These are phyloP conservation scores for Globisporangium echinulatum DNA, from an alignment of 352 stramenopile genomes.

Conservation along the genomic window DNA sequence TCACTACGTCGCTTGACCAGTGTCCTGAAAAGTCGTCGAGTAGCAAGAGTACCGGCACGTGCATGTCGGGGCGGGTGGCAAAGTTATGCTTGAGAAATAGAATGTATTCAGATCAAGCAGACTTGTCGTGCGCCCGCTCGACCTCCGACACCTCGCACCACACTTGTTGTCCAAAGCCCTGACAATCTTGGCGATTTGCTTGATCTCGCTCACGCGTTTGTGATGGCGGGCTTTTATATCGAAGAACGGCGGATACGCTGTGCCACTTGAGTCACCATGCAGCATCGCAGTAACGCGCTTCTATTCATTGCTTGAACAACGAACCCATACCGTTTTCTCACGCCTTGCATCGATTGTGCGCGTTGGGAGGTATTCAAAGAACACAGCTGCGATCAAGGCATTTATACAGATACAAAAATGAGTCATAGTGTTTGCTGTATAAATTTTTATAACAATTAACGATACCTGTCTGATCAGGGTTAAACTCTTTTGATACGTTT, in stretches of 20 bases:
- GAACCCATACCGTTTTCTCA: neutral
- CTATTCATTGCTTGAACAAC: neutral
- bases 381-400: neutral
- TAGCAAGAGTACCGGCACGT: neutral
- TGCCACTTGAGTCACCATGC: neutral
- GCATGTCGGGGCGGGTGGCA: neutral
- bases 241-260: neutral
- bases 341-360: neutral
- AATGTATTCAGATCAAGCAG: neutral
- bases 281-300: neutral
- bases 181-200: neutral
- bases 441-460: neutral
- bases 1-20: neutral
- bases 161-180: neutral
- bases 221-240: neutral
- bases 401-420: neutral
- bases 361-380: neutral
- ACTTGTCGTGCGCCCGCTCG: too few species aligned
- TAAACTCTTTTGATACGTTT: neutral
- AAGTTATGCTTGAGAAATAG: neutral
- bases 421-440: neutral
- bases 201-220: neutral
- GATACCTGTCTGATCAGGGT: neutral
- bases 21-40: neutral
- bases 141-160: neutral